phyloP scores from a whole-genome alignment of 805 yeast genomes.

The Torulaspora gathmanii region DNA sequence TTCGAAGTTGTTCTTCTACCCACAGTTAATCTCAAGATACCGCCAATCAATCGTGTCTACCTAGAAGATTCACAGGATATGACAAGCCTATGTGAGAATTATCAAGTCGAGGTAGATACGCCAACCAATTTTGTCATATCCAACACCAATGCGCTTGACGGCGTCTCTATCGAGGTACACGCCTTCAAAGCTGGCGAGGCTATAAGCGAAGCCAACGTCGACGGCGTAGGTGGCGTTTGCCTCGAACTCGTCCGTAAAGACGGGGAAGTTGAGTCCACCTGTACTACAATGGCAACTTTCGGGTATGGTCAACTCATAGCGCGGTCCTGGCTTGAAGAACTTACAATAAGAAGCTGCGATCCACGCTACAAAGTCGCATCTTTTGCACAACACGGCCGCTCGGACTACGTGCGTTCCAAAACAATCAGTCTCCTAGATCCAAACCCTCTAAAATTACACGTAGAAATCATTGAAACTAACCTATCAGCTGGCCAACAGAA shows the following conservation, averaged over 20 bases:
- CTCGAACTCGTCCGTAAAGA: constrained; percentile 39
- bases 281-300: constrained; percentile 69
- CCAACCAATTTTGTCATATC: constrained; percentile 16
- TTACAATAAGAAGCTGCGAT: constrained; percentile 21
- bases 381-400: constrained; percentile 22
- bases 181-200: constrained; percentile 42
- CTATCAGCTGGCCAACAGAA: neutral
- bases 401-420: constrained; percentile 22
- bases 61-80: constrained; percentile 36
- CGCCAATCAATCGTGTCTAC: constrained; percentile 58
- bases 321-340: constrained; percentile 8
- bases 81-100: constrained; percentile 26
- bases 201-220: constrained; percentile 25
- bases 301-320: constrained; percentile 72
- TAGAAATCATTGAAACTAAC: constrained; percentile 14
- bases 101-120: constrained; percentile 23
- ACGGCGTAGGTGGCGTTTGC: constrained; percentile 47
- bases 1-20: constrained; percentile 59
- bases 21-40: constrained; percentile 37
- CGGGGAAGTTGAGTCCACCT: constrained; percentile 41
- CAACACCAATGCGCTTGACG: constrained; percentile 46
- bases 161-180: constrained; percentile 66
- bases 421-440: constrained; percentile 16
- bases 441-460: constrained; percentile 20
- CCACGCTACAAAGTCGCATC: constrained; percentile 22